Evolutionary conservation across 768 basidiomycete genomes (phyloP).

Genomic region (Phanerodontia chrysosporium): DNA sequence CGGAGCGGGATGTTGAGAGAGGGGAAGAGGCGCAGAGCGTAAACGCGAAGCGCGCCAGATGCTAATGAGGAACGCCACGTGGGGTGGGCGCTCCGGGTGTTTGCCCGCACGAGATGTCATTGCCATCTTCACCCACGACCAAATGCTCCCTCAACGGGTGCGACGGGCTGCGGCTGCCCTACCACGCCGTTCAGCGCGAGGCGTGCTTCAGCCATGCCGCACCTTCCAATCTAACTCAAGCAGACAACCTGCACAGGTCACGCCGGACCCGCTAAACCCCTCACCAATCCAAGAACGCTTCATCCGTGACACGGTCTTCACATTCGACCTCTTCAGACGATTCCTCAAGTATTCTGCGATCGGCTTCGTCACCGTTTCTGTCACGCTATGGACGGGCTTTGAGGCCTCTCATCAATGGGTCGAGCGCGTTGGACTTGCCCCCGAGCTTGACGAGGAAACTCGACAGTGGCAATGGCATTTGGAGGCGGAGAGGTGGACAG

Average conservation of each 20-base stretch:
- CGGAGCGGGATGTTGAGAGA: background rate
- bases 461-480: conserved; percentile 66
- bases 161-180: conserved; percentile 11
- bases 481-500: conserved; percentile 60
- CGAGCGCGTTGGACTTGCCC: conserved; percentile 47
- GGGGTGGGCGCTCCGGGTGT: conserved; percentile 2
- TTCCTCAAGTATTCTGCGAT: conserved; percentile 48
- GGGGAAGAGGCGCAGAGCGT: background rate
- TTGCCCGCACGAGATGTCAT: background rate
- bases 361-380: conserved; percentile 38
- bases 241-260: conserved; percentile 10
- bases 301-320: conserved; percentile 31
- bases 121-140: background rate
- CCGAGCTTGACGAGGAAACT: conserved; percentile 49
- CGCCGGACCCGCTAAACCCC: background rate
- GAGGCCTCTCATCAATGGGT: conserved; percentile 61
- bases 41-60: background rate
- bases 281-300: conserved; percentile 27
- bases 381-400: conserved; percentile 44
- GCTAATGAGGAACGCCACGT: conserved; percentile 1
- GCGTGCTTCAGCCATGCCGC: background rate
- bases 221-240: conserved; percentile 11
- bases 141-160: conserved; percentile 20
- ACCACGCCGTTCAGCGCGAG: conserved; percentile 2
- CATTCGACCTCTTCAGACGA: conserved; percentile 41